These are phyloP conservation scores for Nigrospora oryzae DNA, from an alignment of 2,329 filamentous ascomycete species.

Conservation along the genomic window DNA sequence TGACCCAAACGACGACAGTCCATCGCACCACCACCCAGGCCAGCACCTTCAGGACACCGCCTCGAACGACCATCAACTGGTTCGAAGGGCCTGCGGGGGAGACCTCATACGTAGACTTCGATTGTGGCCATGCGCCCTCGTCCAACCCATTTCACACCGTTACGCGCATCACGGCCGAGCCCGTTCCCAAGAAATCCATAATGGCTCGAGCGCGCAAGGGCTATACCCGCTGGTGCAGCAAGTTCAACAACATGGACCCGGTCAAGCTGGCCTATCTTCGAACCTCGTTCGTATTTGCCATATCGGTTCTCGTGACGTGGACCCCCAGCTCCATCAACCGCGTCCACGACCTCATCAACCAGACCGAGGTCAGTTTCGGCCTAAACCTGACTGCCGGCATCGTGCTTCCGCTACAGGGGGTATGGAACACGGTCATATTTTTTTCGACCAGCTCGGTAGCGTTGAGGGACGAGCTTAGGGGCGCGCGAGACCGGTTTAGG, in stretches of 20 bases:
- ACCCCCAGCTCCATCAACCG: slow-evolving; percentile 65
- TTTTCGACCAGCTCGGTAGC: slow-evolving; percentile 50
- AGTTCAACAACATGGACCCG: slow-evolving; percentile 38
- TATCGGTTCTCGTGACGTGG: slow-evolving; percentile 54
- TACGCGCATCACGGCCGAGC: slow-evolving; percentile 21
- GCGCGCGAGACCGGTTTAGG: slow-evolving; percentile 7
- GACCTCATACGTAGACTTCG: slow-evolving; percentile 2
- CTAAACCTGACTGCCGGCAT: slow-evolving; percentile 63
- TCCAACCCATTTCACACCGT: slow-evolving; percentile 13
- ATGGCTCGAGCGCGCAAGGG: slow-evolving; percentile 8
- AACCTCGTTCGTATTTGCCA: slow-evolving; percentile 52
- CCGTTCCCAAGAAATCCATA: slow-evolving; percentile 3
- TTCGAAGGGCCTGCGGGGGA: slow-evolving; percentile 14
- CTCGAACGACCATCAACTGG: slow-evolving; percentile 14
- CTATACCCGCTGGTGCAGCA: slow-evolving; percentile 14
- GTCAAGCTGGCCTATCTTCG: slow-evolving; percentile 53
- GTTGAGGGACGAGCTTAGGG: slow-evolving; percentile 24
- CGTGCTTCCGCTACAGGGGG: slow-evolving; percentile 68
- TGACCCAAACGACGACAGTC: slow-evolving; percentile 20
- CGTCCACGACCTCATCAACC: slow-evolving; percentile 57
- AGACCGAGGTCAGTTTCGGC: slow-evolving; percentile 44
- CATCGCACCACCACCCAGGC: slow-evolving; percentile 14
- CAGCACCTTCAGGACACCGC: background rate
- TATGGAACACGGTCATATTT: slow-evolving; percentile 77
- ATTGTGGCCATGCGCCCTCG: background rate